These are phyloP conservation scores for Solanum hybrid DNA, from an alignment of 305 asterid genomes.

Conservation along the genomic window DNA sequence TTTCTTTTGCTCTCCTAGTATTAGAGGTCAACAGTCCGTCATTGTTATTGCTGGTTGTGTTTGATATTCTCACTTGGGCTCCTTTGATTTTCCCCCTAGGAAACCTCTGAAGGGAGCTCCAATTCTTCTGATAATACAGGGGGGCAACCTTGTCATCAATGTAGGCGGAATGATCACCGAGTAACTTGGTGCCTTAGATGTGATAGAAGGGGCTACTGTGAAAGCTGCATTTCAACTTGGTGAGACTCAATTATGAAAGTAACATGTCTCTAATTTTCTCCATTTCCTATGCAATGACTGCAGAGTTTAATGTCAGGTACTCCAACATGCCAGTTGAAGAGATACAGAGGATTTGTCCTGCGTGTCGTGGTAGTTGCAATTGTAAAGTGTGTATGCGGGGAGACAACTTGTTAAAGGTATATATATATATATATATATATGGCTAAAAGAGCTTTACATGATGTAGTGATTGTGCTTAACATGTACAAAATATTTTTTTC, in stretches of 20 bases:
- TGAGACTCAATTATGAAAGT: constrained; percentile 21
- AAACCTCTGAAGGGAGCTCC: constrained; percentile 61
- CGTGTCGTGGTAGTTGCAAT: constrained; percentile 90
- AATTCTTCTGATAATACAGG: constrained; percentile 75
- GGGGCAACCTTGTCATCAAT: constrained; percentile 89
- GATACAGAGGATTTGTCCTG: constrained; percentile 81
- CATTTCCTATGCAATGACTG: constrained; percentile 15
- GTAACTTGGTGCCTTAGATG: constrained; percentile 87
- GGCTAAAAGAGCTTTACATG: constrained; percentile 10
- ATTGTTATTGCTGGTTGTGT: not conserved
- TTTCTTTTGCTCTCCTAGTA: not conserved
- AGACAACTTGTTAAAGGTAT: constrained; percentile 83
- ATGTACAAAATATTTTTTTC: not conserved
- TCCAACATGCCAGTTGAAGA: constrained; percentile 65
- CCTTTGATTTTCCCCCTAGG: constrained; percentile 30
- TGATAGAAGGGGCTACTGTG: constrained; percentile 87
- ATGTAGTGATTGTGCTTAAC: constrained; percentile 8
- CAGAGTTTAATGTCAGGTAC: constrained; percentile 53
- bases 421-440: constrained; percentile 35
- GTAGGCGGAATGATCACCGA: constrained; percentile 53
- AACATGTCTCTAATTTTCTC: not conserved
- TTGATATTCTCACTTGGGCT: constrained; percentile 1
- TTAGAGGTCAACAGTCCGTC: not conserved
- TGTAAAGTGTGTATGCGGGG: constrained; percentile 89
- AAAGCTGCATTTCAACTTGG: constrained; percentile 86